phyloP scores from a whole-genome alignment of 257 asterid genomes.

The Linderniella brevidens region DNA sequence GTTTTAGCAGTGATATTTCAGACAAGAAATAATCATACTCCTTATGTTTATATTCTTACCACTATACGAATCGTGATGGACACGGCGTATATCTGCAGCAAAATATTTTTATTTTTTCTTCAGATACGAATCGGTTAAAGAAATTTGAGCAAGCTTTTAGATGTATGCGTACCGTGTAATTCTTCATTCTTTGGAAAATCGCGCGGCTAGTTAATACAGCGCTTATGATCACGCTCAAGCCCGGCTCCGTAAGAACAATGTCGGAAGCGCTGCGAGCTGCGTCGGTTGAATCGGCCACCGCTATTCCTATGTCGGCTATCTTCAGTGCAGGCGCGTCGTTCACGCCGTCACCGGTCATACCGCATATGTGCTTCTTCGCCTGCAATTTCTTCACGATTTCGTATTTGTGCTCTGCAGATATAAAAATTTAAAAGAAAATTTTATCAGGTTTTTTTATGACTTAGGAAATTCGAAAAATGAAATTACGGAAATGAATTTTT shows the following conservation, averaged over 20 bases:
- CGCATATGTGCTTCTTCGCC: conserved; percentile 40
- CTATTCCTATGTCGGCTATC: conserved; percentile 54
- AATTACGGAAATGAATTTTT: too few species aligned
- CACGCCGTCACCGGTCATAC: conserved; percentile 66
- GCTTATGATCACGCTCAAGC: conserved; percentile 47
- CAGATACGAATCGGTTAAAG: background rate
- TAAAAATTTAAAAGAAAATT: too few species aligned
- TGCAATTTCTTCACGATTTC: conserved; percentile 52
- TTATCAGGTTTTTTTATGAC: too few species aligned
- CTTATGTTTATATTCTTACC: conserved; percentile 35
- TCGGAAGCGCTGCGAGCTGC: conserved; percentile 61
- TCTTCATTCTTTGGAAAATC: conserved; percentile 61
- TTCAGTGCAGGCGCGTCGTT: conserved; percentile 61
- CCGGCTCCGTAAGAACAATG: conserved; percentile 56
- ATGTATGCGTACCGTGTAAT: conserved; percentile 22
- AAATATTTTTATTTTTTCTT: background rate
- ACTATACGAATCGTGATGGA: conserved; percentile 62
- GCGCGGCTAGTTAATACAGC: conserved; percentile 58
- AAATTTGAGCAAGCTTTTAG: background rate
- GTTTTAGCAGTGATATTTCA: too few species aligned
- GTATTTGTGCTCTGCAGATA: conserved; percentile 40
- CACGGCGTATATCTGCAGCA: conserved; percentile 53
- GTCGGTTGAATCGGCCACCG: conserved; percentile 58
- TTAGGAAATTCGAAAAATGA: too few species aligned
- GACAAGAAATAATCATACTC: too few species aligned